phyloP scores from a whole-genome alignment of 805 yeast species.

The Lipomyces orientalis region DNA sequence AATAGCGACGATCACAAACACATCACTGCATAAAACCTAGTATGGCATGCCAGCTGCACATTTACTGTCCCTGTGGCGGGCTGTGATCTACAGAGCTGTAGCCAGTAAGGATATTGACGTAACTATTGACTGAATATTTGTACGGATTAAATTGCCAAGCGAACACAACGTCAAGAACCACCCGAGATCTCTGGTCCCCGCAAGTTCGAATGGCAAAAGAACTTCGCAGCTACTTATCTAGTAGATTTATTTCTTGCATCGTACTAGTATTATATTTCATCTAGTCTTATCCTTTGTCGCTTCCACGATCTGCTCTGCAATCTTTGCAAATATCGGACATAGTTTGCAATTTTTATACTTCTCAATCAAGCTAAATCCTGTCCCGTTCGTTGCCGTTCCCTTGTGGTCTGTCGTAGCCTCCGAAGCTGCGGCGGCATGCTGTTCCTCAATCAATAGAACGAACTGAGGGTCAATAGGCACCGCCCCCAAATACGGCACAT shows the following conservation, averaged over 20 bases:
- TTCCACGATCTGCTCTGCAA: slow-evolving; percentile 25
- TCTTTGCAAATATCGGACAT: slow-evolving; percentile 35
- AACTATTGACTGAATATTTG: no score
- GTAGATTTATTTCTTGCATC: background rate
- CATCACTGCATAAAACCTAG: no score
- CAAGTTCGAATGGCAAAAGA: no score
- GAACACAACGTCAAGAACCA: no score
- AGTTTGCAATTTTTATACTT: slow-evolving; percentile 29
- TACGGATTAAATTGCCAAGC: no score
- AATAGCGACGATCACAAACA: no score
- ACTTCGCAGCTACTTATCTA: no score
- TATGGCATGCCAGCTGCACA: no score
- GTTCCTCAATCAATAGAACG: slow-evolving; percentile 82
- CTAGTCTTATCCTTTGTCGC: slow-evolving; percentile 14
- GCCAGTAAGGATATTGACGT: no score
- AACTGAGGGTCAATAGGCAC: slow-evolving; percentile 94
- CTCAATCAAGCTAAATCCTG: slow-evolving; percentile 21
- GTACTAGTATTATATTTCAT: background rate
- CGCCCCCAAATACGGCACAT: slow-evolving; percentile 76
- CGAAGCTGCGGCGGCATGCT: slow-evolving; percentile 44
- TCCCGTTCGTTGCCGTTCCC: background rate
- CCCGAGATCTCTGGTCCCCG: no score
- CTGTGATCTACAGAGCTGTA: no score
- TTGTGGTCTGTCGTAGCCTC: slow-evolving; percentile 37
- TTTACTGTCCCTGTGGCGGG: no score